phyloP scores from a whole-genome alignment of 768 basidiomycete species.

The Hygrophorus russula region DNA sequence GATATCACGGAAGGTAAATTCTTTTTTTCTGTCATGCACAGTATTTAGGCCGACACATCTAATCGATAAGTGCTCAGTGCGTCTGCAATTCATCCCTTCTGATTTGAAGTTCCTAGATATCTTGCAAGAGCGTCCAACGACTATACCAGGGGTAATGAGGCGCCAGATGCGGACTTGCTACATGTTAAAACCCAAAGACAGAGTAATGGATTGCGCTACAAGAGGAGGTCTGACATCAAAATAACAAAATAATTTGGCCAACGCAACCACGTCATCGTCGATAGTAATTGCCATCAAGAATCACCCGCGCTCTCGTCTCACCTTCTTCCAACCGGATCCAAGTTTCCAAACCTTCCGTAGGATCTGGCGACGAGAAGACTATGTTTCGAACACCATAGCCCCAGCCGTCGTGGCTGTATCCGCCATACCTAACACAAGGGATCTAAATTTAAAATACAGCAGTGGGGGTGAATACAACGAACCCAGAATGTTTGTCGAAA shows the following conservation, averaged over 20 bases:
- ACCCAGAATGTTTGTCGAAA: conserved; percentile 74
- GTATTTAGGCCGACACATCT: conserved; percentile 64
- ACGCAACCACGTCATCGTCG: not conserved
- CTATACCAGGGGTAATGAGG: no score
- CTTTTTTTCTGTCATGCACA: conserved; percentile 91
- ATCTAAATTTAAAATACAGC: not conserved
- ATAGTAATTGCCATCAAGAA: no score
- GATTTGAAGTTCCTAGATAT: conserved; percentile 44
- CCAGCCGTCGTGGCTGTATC: conserved; percentile 43
- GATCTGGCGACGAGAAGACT: conserved; percentile 40
- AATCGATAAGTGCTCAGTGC: conserved; percentile 78
- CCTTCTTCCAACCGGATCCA: not conserved
- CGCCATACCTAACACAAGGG: conserved; percentile 43
- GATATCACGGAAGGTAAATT: conserved; percentile 97
- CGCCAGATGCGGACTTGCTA: no score
- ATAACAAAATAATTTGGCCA: not conserved
- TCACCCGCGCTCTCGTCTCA: no score
- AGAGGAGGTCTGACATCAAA: no score
- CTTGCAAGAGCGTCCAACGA: conserved; percentile 78
- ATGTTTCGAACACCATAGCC: conserved; percentile 57
- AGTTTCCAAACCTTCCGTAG: conserved; percentile 11
- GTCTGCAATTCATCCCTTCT: conserved; percentile 15
- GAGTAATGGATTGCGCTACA: no score
- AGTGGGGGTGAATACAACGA: conserved; percentile 7
- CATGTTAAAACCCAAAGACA: no score